phyloP scores from a whole-genome alignment of 2,329 filamentous ascomycete species.

The Tympanopsis confertula region DNA sequence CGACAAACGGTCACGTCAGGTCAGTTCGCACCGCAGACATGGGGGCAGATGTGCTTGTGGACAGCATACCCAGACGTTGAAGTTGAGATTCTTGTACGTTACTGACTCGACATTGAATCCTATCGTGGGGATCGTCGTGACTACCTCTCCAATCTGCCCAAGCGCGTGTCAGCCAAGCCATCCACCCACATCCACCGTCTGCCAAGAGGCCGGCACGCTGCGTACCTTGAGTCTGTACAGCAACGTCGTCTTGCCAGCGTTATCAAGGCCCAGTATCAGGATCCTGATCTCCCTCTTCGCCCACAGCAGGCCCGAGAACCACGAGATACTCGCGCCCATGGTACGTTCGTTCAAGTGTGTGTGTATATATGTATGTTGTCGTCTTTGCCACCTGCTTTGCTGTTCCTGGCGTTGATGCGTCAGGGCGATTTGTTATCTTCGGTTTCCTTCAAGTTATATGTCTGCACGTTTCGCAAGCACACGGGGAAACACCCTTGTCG shows the following conservation, averaged over 20 bases:
- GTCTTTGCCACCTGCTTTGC: no score
- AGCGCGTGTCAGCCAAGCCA: no score
- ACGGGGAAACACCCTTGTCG: no score
- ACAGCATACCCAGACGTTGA: slow-evolving; percentile 83
- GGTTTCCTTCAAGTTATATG: no score
- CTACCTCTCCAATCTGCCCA: slow-evolving; percentile 83
- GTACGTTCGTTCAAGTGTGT: slow-evolving; percentile 18
- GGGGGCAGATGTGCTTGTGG: not conserved
- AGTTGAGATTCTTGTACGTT: slow-evolving; percentile 95
- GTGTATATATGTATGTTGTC: slow-evolving; percentile 1
- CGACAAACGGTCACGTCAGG: slow-evolving; percentile 4
- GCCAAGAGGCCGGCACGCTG: slow-evolving; percentile 6
- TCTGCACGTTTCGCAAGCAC: no score
- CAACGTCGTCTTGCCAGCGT: slow-evolving; percentile 94
- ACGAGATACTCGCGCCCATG: slow-evolving; percentile 56
- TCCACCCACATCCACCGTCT: not conserved
- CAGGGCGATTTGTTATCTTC: no score
- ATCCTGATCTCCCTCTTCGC: slow-evolving; percentile 97
- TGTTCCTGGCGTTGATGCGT: no score
- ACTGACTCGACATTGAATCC: slow-evolving; percentile 99
- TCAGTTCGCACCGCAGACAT: slow-evolving; percentile 3
- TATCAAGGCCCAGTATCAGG: slow-evolving; percentile 87
- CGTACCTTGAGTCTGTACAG: slow-evolving; percentile 87
- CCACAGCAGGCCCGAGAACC: slow-evolving; percentile 67
- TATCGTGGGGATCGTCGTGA: slow-evolving; percentile 97